Base-by-base conservation (phyloP, 1,284 basidiomycete species). In the Veloboletus limbatus region DNA sequence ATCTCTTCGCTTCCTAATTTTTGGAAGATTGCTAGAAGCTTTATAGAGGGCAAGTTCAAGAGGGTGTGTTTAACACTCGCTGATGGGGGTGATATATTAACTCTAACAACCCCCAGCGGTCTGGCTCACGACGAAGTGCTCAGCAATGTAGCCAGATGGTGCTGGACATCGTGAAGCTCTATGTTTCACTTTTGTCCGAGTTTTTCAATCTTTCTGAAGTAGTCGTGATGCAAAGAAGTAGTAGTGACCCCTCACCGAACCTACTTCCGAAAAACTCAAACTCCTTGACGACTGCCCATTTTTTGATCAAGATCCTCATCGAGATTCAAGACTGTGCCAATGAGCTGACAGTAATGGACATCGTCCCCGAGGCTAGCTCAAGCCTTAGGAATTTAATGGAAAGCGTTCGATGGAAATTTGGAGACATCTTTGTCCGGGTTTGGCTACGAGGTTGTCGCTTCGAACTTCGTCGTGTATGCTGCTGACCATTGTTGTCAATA, bases 101-200 rank as follows among this genome's bases (percentile, higher is more conserved):
- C 32, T 4, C 21, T 20, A 10, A 40, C 6, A 13, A 27, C 30
- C 14, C n/a, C 24, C 47, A 68, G 63, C 53, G 54, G 40, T 42
- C 60, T n/a, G 67, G 68, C 20, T 71, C 67, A 21, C 77, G 85
- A 20, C 82, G 91, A 28, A 91, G 92, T 49, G 81, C 91, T 1
- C 76, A 83, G 0, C 91, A 97, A 66, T 92, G 90, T 60, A 80
- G 85, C 20, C 84, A 85, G 2, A 97, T 99, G 93, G 90, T 91
- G 1, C 73, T 89, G 14, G 95, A 97, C 58, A 83, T 97, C 44
- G 77, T 97, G 55, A 89, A 90, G 59, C 78, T 88, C 22, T 99
- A 96, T 71, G 85, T 92, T 50, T 81, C 85, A 4, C 76, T 90
- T 8, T 70, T 99, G 24, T 94, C 92, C 3, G 82, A 92, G 54